Conservation (phyloP, 495 filamentous ascomycete genomes). For the Cairneyella variabilis region DNA sequence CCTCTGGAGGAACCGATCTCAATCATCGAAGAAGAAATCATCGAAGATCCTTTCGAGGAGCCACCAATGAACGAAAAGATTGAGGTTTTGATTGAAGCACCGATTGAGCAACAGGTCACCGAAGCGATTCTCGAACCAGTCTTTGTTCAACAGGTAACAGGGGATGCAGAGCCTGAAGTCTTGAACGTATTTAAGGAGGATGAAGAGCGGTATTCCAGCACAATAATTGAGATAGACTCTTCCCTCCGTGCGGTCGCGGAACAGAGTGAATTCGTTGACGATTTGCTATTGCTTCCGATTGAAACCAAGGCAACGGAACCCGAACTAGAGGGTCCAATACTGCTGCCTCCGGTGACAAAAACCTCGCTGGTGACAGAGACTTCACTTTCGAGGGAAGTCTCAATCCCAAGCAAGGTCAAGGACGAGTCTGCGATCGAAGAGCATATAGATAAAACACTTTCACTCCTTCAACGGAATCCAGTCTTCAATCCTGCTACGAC, state of each 20-base stretch:
- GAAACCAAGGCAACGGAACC: constrained; percentile 2
- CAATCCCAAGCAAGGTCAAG: background rate
- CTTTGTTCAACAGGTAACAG: background rate
- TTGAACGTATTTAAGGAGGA: background rate
- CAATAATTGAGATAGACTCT: constrained; percentile 2
- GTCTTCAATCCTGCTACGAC: background rate
- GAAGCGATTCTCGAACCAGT: background rate
- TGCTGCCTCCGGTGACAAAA: background rate
- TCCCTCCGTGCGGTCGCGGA: constrained; percentile 2
- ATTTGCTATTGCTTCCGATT: constrained; percentile 9
- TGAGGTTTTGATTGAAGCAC: background rate
- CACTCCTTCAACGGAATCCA: background rate
- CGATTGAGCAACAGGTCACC: background rate
- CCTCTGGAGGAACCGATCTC: background rate
- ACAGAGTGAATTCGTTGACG: background rate
- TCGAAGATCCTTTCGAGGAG: background rate
- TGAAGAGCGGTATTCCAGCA: background rate
- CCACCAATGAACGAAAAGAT: no score
- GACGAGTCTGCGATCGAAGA: background rate
- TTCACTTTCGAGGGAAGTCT: background rate
- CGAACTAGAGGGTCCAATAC: background rate
- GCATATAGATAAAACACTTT: background rate
- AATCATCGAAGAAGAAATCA: background rate
- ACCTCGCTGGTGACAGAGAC: background rate
- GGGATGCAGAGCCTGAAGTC: background rate